A percentile compares a stretch with the other conserved stretches of the same genome.
Conservation (phyloP, 352 stramenopile genomes). For the Phytophthora ohioensis region DNA sequence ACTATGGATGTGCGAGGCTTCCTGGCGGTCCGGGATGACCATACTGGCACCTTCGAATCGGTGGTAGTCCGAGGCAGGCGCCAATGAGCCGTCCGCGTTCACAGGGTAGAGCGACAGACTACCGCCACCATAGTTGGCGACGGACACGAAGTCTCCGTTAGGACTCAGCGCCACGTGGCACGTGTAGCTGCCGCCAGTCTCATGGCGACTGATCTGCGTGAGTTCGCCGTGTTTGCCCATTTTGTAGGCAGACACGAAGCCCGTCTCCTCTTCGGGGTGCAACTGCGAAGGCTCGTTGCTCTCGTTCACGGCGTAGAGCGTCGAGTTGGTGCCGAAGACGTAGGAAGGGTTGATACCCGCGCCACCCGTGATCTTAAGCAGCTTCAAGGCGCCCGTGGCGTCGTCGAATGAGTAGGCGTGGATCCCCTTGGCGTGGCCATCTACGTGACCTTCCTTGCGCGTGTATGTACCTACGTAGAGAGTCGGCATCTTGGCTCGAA, state of each 20-base stretch:
- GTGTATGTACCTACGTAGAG: constrained; percentile 90
- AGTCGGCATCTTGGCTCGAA: constrained; percentile 34
- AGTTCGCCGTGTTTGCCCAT: constrained; percentile 56
- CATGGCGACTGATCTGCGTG: constrained; percentile 52
- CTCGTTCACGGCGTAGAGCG: constrained; percentile 81
- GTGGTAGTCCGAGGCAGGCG: constrained; percentile 48
- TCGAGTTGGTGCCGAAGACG: constrained; percentile 49
- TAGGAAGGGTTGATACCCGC: constrained; percentile 81
- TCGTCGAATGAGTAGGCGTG: constrained; percentile 71
- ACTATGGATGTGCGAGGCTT: constrained; percentile 82
- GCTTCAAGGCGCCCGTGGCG: constrained; percentile 52
- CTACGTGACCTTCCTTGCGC: constrained; percentile 77
- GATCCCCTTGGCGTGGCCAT: constrained; percentile 82
- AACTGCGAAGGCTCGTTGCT: constrained; percentile 51
- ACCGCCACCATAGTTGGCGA: constrained; percentile 80
- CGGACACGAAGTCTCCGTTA: constrained; percentile 58
- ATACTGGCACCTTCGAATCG: constrained; percentile 53
- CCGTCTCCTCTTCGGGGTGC: constrained; percentile 49
- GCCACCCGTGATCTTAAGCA: constrained; percentile 54
- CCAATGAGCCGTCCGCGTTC: constrained; percentile 63
- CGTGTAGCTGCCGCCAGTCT: constrained; percentile 64
- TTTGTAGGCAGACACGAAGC: constrained; percentile 64
- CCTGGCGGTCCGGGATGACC: constrained; percentile 68
- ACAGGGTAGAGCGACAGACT: constrained; percentile 64
- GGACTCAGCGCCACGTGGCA: constrained; percentile 72